These are phyloP conservation scores for Cyberlindnera bimundalis DNA, from an alignment of 805 yeast species.

Conservation along the genomic window DNA sequence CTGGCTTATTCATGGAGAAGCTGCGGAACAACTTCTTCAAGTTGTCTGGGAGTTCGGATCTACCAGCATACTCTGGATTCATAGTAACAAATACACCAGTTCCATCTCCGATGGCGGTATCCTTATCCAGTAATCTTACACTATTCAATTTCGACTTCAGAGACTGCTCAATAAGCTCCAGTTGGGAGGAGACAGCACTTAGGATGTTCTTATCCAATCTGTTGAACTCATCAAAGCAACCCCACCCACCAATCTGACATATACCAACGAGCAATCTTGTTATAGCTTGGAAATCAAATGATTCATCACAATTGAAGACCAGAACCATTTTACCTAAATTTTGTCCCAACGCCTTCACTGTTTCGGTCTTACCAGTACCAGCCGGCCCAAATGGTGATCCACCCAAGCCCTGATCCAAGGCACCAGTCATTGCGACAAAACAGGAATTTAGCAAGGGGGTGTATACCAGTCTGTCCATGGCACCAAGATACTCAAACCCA, in stretches of 20 bases:
- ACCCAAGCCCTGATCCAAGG: constrained; percentile 72
- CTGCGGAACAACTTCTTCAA: constrained; percentile 74
- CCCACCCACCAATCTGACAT: constrained; percentile 87
- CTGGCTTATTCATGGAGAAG: constrained; percentile 73
- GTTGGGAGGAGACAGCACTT: constrained; percentile 81
- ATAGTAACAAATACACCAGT: constrained; percentile 84
- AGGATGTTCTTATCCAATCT: constrained; percentile 66
- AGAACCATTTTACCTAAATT: constrained; percentile 76
- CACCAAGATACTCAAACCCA: constrained; percentile 82
- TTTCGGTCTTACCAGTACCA: constrained; percentile 95
- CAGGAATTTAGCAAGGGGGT: constrained; percentile 70
- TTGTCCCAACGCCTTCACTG: constrained; percentile 79
- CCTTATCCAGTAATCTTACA: constrained; percentile 43
- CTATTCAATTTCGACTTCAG: constrained; percentile 26
- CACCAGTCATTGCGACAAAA: constrained; percentile 67
- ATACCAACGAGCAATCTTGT: constrained; percentile 75
- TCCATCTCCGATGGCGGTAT: constrained; percentile 37
- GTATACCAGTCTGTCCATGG: constrained; percentile 65
- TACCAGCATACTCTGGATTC: constrained; percentile 87
- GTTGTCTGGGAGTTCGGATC: constrained; percentile 82
- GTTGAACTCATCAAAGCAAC: constrained; percentile 94
- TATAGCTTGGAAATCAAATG: constrained; percentile 78
- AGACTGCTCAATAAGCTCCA: constrained; percentile 66
- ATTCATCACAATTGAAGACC: constrained; percentile 89
- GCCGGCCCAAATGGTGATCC: constrained; percentile 95